These are phyloP conservation scores for Colletotrichum echinochloae DNA, from an alignment of 2,329 filamentous ascomycete genomes.

Conservation along the genomic window DNA sequence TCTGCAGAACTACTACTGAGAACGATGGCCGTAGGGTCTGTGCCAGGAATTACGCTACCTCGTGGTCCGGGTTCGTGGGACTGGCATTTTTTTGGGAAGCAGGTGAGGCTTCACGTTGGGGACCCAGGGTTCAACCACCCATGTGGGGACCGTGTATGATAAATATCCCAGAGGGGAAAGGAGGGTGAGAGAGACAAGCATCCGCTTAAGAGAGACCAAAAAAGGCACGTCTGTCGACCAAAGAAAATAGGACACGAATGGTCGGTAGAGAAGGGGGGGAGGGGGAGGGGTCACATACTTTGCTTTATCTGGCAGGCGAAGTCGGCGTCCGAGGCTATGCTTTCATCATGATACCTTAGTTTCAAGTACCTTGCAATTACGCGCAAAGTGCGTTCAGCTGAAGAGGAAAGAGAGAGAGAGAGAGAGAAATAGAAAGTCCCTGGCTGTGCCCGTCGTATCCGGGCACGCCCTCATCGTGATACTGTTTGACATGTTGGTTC, in stretches of 20 bases:
- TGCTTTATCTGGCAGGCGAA: constrained; percentile 5
- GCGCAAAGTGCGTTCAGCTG: constrained; percentile 3
- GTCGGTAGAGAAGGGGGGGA: neutral
- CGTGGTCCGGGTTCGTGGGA: neutral
- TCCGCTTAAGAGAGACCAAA: neutral
- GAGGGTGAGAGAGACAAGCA: neutral
- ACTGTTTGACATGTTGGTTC: constrained; percentile 1
- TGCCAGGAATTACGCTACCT: neutral
- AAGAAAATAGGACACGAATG: neutral
- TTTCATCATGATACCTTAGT: constrained; percentile 35
- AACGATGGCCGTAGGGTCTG: neutral
- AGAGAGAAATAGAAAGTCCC: too few relatives aligned
- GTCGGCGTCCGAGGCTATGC: constrained; percentile 33
- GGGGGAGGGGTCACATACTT: constrained; percentile 6
- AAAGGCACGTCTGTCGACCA: neutral
- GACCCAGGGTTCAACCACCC: neutral
- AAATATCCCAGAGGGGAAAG: neutral
- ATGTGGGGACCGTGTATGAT: neutral
- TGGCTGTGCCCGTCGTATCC: neutral
- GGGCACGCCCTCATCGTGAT: neutral
- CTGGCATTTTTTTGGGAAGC: too few relatives aligned
- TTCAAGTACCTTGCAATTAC: constrained; percentile 17
- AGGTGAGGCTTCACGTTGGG: neutral
- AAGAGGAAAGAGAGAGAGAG: neutral
- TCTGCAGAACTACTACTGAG: constrained; percentile 56